A percentile compares a stretch with the other conserved stretches of the same genome.
Conservation (phyloP, 2,329 filamentous ascomycete species). For the Paraphoma chrysanthemicola region DNA sequence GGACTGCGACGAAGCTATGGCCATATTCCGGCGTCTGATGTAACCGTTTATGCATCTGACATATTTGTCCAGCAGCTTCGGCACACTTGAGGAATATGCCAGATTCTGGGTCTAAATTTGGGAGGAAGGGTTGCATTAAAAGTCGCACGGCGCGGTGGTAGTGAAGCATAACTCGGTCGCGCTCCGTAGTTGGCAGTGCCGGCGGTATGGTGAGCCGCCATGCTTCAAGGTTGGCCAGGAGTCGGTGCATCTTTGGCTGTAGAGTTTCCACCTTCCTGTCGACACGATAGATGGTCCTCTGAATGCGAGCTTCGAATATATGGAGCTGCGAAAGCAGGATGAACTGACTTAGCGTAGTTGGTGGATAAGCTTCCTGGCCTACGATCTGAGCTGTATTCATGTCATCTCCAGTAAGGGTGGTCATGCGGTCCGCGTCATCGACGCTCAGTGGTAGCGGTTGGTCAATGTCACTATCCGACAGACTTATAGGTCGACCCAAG, state of each 20-base stretch:
- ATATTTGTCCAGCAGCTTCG: conserved; percentile 51
- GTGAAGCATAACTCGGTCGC: conserved; percentile 58
- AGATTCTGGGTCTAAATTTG: conserved; percentile 54
- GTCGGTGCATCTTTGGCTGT: conserved; percentile 56
- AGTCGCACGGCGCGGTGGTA: conserved; percentile 60
- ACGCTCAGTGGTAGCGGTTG: conserved; percentile 56
- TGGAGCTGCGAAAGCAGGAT: conserved; percentile 53
- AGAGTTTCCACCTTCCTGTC: conserved; percentile 55
- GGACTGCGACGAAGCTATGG: conserved; percentile 53
- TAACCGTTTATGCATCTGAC: conserved; percentile 53
- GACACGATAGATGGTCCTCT: conserved; percentile 60
- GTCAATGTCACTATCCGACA: conserved; percentile 60
- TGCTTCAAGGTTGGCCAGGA: conserved; percentile 55
- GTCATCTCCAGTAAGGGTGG: background rate
- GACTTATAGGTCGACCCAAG: conserved; percentile 59
- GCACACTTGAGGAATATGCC: conserved; percentile 56
- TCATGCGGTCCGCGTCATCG: conserved; percentile 47
- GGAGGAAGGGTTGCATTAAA: conserved; percentile 59
- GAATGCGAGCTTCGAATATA: conserved; percentile 58
- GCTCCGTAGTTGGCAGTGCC: conserved; percentile 45
- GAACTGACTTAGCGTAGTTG: conserved; percentile 11
- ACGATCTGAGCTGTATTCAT: background rate
- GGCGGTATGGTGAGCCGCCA: conserved; percentile 53
- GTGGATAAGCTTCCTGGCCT: conserved; percentile 2
- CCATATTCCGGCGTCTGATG: conserved; percentile 52